These are phyloP conservation scores for Geosmithia flava DNA, from an alignment of 2,329 filamentous ascomycete genomes.

Conservation along the genomic window DNA sequence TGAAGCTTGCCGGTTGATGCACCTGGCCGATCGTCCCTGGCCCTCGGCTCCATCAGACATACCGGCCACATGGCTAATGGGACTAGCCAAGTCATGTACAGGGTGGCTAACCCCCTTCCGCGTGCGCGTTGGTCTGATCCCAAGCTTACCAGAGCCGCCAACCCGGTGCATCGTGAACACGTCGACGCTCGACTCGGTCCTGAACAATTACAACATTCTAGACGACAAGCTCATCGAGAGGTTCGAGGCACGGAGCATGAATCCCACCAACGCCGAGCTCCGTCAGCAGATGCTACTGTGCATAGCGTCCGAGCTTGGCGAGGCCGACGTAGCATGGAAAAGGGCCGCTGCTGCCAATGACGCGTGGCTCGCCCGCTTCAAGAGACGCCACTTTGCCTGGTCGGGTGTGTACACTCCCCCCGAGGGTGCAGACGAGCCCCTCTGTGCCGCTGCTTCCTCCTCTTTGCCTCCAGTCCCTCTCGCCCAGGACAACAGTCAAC, in stretches of 20 bases:
- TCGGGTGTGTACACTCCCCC: not conserved
- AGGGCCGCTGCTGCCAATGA: slow-evolving; percentile 8
- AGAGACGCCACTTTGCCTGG: slow-evolving; percentile 9
- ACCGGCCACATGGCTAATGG: slow-evolving; percentile 11
- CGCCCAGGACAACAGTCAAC: not conserved
- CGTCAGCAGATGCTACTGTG: slow-evolving; percentile 7
- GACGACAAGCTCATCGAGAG: slow-evolving; percentile 8
- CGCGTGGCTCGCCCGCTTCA: slow-evolving; percentile 10
- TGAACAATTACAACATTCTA: slow-evolving; percentile 9
- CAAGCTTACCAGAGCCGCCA: not conserved
- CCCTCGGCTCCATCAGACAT: slow-evolving; percentile 8
- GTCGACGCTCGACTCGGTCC: slow-evolving; percentile 4
- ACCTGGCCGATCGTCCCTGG: slow-evolving; percentile 8
- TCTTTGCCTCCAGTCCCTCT: not conserved
- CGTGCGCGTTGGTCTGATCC: slow-evolving; percentile 5
- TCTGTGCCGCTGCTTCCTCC: not conserved
- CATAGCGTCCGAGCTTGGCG: slow-evolving; percentile 9
- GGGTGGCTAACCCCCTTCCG: slow-evolving; percentile 10
- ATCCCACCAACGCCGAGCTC: slow-evolving; percentile 8
- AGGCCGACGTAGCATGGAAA: slow-evolving; percentile 4
- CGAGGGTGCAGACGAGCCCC: not conserved
- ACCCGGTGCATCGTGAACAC: not conserved
- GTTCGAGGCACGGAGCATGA: slow-evolving; percentile 7
- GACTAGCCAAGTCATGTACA: slow-evolving; percentile 6
- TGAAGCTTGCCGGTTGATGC: slow-evolving; percentile 10